Percentiles rank a stretch among this genome's conserved stretches.
Evolutionary conservation across 345 rosid species (phyloP).

Genomic region (Gossypium rotundifolium): DNA sequence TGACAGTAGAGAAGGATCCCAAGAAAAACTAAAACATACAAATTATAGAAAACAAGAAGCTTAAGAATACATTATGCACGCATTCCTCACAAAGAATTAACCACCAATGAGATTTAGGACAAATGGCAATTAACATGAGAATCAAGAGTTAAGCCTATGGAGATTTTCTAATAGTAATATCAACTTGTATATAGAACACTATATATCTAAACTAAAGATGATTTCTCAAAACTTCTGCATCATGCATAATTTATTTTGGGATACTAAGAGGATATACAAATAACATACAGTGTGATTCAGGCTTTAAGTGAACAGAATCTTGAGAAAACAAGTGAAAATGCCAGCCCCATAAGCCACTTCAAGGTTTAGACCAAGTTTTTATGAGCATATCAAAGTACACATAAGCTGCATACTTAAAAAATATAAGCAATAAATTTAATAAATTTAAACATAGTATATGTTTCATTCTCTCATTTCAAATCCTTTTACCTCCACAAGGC

Average conservation of each 20-base stretch:
- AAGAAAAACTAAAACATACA: neutral
- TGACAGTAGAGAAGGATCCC: neutral
- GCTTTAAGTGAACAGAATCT: neutral
- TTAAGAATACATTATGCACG: neutral
- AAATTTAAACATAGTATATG: neutral
- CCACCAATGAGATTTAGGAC: neutral
- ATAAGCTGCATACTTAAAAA: neutral
- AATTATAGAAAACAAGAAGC: neutral
- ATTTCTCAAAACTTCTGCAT: no score
- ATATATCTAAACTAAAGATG: neutral
- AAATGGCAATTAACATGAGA: neutral
- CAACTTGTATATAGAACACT: neutral
- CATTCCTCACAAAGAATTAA: neutral
- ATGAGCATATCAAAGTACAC: neutral
- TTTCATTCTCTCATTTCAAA: neutral
- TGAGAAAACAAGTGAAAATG: neutral
- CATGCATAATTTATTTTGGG: neutral
- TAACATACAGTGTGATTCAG: neutral
- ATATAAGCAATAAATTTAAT: neutral
- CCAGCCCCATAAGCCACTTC: neutral
- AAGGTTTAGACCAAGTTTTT: neutral
- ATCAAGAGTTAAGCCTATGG: neutral
- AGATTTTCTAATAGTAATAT: neutral
- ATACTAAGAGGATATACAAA: neutral
- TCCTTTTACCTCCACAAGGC: neutral